phyloP scores from a whole-genome alignment of 768 basidiomycete genomes.

The Suillus cothurnatus region DNA sequence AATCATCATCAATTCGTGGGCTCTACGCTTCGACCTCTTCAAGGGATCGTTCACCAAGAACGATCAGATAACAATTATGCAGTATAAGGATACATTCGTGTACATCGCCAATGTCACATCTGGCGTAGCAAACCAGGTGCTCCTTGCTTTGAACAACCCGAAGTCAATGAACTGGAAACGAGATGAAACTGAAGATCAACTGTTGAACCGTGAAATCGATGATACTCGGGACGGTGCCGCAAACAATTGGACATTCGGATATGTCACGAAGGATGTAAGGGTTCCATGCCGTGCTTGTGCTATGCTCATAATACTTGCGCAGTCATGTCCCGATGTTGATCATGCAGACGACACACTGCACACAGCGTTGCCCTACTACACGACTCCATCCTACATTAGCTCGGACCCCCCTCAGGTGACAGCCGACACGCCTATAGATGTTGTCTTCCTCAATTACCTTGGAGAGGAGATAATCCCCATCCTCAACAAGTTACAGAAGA shows the following conservation, averaged over 20 bases:
- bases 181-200: constrained; percentile 18
- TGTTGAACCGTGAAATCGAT: constrained; percentile 48
- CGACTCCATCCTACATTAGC: constrained; percentile 57
- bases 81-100: constrained; percentile 65
- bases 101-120: constrained; percentile 60
- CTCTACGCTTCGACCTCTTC: constrained; percentile 67
- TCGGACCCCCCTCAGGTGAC: constrained; percentile 55
- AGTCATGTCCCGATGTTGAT: constrained; percentile 73
- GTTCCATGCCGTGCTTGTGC: not conserved
- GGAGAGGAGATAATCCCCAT: constrained; percentile 48
- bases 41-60: constrained; percentile 75
- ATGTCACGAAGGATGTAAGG: constrained; percentile 71
- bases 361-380: constrained; percentile 56
- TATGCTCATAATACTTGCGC: not conserved
- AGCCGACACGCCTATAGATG: constrained; percentile 57
- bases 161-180: constrained; percentile 41
- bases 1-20: constrained; percentile 66
- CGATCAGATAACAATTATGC: constrained; percentile 75
- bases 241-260: constrained; percentile 63
- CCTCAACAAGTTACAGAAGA: constrained; percentile 58
- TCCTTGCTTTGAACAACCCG: constrained; percentile 52
- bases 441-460: constrained; percentile 79
- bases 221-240: constrained; percentile 50
- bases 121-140: constrained; percentile 51
- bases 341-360: constrained; percentile 66